Base-by-base conservation (phyloP, 352 stramenopile genomes). In the Phytopythium aichiense region DNA sequence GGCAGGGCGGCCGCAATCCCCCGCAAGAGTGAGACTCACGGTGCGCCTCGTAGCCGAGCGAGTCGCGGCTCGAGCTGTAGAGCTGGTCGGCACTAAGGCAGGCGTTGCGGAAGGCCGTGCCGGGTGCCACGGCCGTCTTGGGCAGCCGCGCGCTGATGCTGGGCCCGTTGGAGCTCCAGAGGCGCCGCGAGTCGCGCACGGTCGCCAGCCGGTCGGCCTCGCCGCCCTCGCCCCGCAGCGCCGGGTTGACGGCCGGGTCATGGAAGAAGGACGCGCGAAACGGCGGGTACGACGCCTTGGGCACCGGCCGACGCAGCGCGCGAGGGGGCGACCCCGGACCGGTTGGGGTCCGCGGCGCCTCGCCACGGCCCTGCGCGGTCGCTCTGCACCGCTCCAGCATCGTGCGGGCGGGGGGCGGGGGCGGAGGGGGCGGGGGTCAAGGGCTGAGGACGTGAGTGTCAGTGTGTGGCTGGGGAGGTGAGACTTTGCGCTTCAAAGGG, bases 241-340 rank as follows among this genome's bases (percentile, higher is more conserved):
- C 59, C 13, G 76, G 73, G 55, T 91, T 91, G 35, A 80, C 64
- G 7, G 51, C 62, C 37, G 70, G 58, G 46, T 92, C 77, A 37
- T 75, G 74, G 68, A 90, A 90, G 60, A 90, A 84, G 8, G 80
- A 81, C 30, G 81, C 69, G 30, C 82, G 82, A 59, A 92, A 92
- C 3, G 75, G 71, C 20, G 73, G 25, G 56, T 92, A 90, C 40
- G 67, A 51, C 25, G 59, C 53, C 42, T 16, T 35, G 9, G 30
- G 40, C 38, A 38, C 40, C 40, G 38, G 13, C 20, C 28, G 55
- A 28, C 55, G 40, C 37, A 8, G 25, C 28, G 42, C 23, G 16
- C 38, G 38, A 37, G 35, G 18, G 12, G 40, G 25, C 18, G 55
- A 40, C 1, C 25, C n/a, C n/a, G 16, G 30, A 1, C 33, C 20